Base-by-base conservation (phyloP, 345 rosid species). In the Crucihimalaya himalaica region DNA sequence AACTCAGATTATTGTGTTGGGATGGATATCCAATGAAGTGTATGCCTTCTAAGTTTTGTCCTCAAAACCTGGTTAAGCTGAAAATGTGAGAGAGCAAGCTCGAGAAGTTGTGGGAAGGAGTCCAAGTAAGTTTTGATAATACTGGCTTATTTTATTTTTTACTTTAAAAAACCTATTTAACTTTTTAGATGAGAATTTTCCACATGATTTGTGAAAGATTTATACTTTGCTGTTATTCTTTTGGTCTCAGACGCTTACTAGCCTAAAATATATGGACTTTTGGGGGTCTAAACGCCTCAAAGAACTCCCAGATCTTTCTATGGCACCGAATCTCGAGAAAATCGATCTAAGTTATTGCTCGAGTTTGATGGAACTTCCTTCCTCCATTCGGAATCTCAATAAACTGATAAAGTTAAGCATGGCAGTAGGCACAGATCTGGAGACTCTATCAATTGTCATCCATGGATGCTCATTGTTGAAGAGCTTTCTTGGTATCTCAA, bases 31-130 rank as follows among this genome's bases (percentile, higher is more conserved):
- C 85, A 0, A 35, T 46, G 37, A 47, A 5, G 6, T 28, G 34
- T 15, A 19, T 83, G 63, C 78, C 86, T 19, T 40, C 52, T 40
- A 47, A 37, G 0, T 78, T 72, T 23, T 27, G 45, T 58, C 76
- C 74, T 0, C 66, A 75, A 6, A 12, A 45, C 3, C 53, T 74
- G 0, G 73, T 80, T 11, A 53, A 63, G n/a, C 72, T 74, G 5
- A 35, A 1, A 35, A 74, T 74, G 72, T 58, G 23, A 0, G 45
- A 21, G 7, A 73, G 65, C 71, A 73, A 73, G 40, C 71, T 73
- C 16, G 7, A 54, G 18, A n/a, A n/a, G n/a, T n/a, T n/a, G n/a
- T n/a, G n/a, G n/a, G n/a, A n/a, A n/a, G n/a, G n/a, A n/a, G n/a
- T 42, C 20, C 20, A 42, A 45, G 77, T 73, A 51, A 15, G 34